Conservation (phyloP, 148 eudicot species). For the Camellia japonica region DNA sequence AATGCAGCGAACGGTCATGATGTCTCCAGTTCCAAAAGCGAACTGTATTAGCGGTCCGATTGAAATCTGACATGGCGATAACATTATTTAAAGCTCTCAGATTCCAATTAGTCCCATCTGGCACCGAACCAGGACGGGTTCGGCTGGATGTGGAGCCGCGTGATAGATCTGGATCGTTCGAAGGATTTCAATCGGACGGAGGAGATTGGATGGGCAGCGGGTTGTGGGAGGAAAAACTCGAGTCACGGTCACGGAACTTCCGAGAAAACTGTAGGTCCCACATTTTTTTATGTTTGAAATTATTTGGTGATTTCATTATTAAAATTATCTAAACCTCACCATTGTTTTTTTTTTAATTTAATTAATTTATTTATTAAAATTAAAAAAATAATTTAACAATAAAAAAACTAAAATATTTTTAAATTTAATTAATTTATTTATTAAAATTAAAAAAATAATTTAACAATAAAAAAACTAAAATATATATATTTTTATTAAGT, state of each 20-base stretch:
- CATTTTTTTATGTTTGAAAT: neutral
- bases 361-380: too few relatives aligned
- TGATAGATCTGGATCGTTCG: conserved; percentile 13
- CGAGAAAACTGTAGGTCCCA: conserved; percentile 40
- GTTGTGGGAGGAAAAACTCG: neutral
- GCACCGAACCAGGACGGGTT: conserved; percentile 22
- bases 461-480: too few relatives aligned
- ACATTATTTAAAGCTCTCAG: conserved; percentile 6
- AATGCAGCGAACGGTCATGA: neutral
- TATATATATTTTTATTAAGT: too few relatives aligned
- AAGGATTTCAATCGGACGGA: conserved; percentile 11
- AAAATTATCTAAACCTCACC: too few relatives aligned
- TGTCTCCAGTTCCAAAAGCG: neutral
- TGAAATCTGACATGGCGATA: conserved; percentile 35
- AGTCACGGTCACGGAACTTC: conserved; percentile 60
- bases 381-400: too few relatives aligned
- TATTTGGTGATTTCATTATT: neutral
- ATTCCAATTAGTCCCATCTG: conserved; percentile 26
- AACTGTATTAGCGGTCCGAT: conserved; percentile 27
- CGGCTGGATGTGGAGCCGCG: conserved; percentile 11
- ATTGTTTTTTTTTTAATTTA: too few relatives aligned
- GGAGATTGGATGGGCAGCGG: conserved; percentile 10
- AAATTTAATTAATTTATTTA: too few relatives aligned
- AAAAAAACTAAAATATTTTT: too few relatives aligned
- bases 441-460: too few relatives aligned